A percentile compares a stretch with the other conserved stretches of the same genome.
Evolutionary conservation across 306 rosid species (phyloP).

Genomic region (Pterocarpus macrocarpus): DNA sequence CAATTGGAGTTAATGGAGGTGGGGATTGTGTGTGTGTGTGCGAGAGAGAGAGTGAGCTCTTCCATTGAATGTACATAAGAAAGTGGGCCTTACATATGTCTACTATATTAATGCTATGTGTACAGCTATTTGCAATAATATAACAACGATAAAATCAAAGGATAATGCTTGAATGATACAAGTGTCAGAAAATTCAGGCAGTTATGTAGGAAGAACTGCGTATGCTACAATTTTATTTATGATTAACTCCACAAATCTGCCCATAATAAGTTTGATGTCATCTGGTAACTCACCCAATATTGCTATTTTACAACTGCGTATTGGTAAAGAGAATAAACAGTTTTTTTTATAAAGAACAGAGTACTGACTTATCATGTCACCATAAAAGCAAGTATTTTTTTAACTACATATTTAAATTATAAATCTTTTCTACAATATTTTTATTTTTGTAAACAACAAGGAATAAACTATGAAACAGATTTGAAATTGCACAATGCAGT

Average conservation of each 20-base stretch:
- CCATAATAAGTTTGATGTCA: background rate
- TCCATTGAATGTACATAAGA: background rate
- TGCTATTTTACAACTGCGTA: background rate
- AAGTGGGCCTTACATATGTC: background rate
- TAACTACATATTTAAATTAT: background rate
- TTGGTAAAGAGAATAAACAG: background rate
- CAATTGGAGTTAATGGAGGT: background rate
- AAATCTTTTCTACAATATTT: background rate
- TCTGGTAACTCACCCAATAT: background rate
- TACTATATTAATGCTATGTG: background rate
- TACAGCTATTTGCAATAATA: background rate
- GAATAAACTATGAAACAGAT: background rate
- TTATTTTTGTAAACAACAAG: conserved; percentile 9
- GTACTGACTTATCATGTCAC: background rate
- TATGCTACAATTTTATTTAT: background rate
- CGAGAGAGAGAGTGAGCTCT: background rate
- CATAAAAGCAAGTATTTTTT: conserved; percentile 8
- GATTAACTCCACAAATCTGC: background rate
- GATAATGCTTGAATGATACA: background rate
- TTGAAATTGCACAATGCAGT: conserved; percentile 22
- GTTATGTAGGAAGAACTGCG: background rate
- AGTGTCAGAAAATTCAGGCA: background rate
- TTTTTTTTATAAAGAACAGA: background rate
- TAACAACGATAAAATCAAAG: background rate
- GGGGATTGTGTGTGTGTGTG: too few species aligned